phyloP scores from a whole-genome alignment of 176 grass and related monocot species.

The Eremochloa ophiuroides region DNA sequence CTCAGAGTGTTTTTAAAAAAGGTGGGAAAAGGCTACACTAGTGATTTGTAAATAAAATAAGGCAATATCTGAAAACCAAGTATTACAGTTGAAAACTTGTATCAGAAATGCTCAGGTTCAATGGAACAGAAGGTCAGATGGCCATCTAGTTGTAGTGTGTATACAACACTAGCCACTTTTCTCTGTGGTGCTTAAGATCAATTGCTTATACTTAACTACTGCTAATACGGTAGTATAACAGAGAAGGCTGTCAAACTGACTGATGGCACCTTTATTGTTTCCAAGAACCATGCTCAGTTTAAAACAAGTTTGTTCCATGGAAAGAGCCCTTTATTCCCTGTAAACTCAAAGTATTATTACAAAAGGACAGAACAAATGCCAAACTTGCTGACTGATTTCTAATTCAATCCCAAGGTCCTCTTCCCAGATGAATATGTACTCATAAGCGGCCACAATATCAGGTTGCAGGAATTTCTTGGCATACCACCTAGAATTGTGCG shows the following conservation, averaged over 20 bases:
- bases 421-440: no score
- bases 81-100: not conserved
- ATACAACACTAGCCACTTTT: constrained; percentile 22
- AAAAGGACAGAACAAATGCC: constrained; percentile 23
- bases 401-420: no score
- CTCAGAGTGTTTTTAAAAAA: not conserved
- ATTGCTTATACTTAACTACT: not conserved
- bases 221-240: constrained; percentile 3
- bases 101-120: constrained; percentile 4
- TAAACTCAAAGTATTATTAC: constrained; percentile 5
- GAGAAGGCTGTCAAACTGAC: not conserved
- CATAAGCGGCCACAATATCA: no score
- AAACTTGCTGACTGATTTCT: constrained; percentile 13
- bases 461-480: no score
- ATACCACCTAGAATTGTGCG: no score
- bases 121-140: constrained; percentile 13
- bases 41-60: not conserved
- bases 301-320: not conserved
- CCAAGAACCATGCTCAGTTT: not conserved
- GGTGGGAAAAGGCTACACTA: not conserved
- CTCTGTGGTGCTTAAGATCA: not conserved
- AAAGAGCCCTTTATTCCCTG: constrained; percentile 14
- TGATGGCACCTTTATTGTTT: not conserved
- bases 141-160: constrained; percentile 20
- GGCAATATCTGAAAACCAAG: not conserved